phyloP scores from a whole-genome alignment of 1,284 basidiomycete genomes.

The Microbotryomycetes sp. region DNA sequence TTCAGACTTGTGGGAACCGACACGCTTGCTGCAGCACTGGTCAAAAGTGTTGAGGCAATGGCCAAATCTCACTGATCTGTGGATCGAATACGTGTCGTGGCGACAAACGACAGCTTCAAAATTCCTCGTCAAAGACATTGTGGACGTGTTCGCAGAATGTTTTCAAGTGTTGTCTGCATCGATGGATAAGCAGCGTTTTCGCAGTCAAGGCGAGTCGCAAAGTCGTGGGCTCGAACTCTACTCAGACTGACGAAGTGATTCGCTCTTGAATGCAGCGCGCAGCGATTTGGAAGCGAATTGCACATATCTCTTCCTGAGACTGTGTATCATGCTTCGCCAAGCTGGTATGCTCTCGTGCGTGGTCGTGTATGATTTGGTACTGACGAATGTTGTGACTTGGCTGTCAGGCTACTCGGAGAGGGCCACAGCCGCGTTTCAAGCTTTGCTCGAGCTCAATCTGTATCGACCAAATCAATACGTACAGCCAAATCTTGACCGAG shows the following conservation, averaged over 20 bases:
- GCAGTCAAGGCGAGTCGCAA: conserved; percentile 52
- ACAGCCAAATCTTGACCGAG: conserved; percentile 27
- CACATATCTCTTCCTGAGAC: conserved; percentile 47
- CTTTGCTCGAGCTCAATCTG: conserved; percentile 49
- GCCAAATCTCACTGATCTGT: conserved; percentile 27
- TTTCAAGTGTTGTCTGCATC: conserved; percentile 45
- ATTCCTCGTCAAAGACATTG: conserved; percentile 30
- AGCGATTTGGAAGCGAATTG: conserved; percentile 58
- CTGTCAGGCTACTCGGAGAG: conserved; percentile 47
- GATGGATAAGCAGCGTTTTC: conserved; percentile 37
- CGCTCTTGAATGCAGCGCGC: conserved; percentile 43
- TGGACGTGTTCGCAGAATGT: conserved; percentile 31
- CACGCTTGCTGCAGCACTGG: conserved; percentile 60
- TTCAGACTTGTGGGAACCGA: conserved; percentile 51
- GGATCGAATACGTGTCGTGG: conserved; percentile 34
- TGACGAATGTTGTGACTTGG: not conserved
- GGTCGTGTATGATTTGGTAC: not conserved
- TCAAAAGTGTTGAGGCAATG: conserved; percentile 49
- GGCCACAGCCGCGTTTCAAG: conserved; percentile 48
- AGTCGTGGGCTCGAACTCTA: conserved; percentile 39
- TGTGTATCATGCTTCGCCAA: conserved; percentile 63
- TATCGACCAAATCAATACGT: conserved; percentile 40
- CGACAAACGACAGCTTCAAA: conserved; percentile 33
- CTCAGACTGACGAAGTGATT: conserved; percentile 24
- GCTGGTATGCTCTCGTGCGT: conserved; percentile 56